Base-by-base conservation (phyloP, 2,329 filamentous ascomycete species). In the Trichoderma gracile region DNA sequence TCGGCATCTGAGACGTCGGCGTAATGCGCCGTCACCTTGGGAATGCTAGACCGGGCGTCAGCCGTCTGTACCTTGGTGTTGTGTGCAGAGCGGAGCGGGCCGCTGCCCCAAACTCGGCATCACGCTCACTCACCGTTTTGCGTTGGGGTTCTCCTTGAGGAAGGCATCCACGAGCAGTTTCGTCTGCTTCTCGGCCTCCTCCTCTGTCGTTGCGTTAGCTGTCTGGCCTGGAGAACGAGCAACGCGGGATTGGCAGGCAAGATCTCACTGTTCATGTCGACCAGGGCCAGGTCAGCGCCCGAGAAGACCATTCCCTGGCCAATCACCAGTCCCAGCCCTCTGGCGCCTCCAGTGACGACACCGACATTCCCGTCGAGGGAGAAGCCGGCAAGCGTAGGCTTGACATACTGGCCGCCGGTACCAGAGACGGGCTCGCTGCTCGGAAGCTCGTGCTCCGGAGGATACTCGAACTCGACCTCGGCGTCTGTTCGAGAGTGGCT, bases 261-360 rank as follows among this genome's bases (percentile, higher is more conserved):
- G 25, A 45, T 53, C 59, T 40, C 53, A 94, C 91, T 90, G 79
- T 98, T 97, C 80, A 97, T 82, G 76, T 98, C 94, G 46, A 97
- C 92, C 77, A 98, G 91, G 47, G 94, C 94, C 67, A 97, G 83
- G 76, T 96, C 89, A 10, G 92, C 91, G 59, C 94, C 94, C 61
- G 91, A 95, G 60, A 92, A 89, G 60, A 97, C 90, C 77, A 97
- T 86, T 53, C 91, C 93, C 80, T 97, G 93, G 58, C 90, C 91
- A 90, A 98, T 97, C 70, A 96, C 93, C 67, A 97, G 81, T 45
- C 94, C 94, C 65, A 98, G 78, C 8, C 94, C 94, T 73, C 93
- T 84, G 27, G 94, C 94, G 73, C 93, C 94, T 59, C 94, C 94
- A 1, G 94, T 98, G 45, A 98, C 90, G 46, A 97, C 82, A 53